Base-by-base conservation (phyloP, 2,329 filamentous ascomycete species). In the Aspergillus aculeatinus region DNA sequence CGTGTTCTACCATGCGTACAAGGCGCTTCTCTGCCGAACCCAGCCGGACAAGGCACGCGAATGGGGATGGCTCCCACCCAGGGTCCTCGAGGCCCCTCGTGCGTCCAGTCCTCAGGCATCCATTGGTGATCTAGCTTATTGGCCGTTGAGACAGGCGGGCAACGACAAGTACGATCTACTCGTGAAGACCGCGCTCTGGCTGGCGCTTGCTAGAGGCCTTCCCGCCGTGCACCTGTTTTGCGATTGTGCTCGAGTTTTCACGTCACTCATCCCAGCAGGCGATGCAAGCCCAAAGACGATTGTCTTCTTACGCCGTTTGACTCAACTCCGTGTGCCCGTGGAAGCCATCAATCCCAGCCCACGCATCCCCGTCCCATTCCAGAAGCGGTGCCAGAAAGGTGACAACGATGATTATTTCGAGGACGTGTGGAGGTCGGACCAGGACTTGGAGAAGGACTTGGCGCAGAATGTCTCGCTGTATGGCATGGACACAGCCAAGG, bases 171-270 rank as follows among this genome's bases (percentile, higher is more conserved):
- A 70, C 10, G 58, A 63, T 14, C 42, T 68, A 33, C 48, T 73
- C 23, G 59, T 71, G 39, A 67, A 67, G 33, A 68, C 59, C 12
- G 68, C 68, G 1, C 52, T 67, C 48, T 73, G 71, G 68, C 63
- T 73, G 12, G 61, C 64, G 12, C 50, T 69, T 9, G 68, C 69
- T 7, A 60, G 71, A 52, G 68, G 71, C n/a, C 60, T 64, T 4
- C 51, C 68, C 14, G 65, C 71, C 2, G 69, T 71, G 9, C 68
- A 72, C 55, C 62, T 72, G 5, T 73, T 71, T 55, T 71, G 65
- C 51, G 68, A 73, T 35, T 55, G 68, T n/a, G 62, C 60, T 21
- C 63, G 66, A 16, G 57, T 65, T 4, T 73, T 73, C 48, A 64
- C 63, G 10, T 35, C 62, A 6, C 56, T 60, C 27, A 54, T 58